Base-by-base conservation (phyloP, 2,329 filamentous ascomycete species). In the Hymenoscyphus albidus region DNA sequence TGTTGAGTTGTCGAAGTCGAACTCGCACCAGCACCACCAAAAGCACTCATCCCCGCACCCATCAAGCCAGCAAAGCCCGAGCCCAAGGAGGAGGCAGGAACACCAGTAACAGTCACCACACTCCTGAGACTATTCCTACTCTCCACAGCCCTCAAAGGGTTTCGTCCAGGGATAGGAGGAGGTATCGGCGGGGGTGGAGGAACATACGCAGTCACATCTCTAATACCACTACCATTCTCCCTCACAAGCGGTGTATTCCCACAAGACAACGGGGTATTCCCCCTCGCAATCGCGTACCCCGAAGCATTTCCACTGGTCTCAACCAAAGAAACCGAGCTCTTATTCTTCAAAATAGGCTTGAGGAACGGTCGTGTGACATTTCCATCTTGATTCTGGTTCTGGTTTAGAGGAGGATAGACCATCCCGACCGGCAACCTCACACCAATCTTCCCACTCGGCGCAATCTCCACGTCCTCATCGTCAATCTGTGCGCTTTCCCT, bases 401-500 rank as follows among this genome's bases (percentile, higher is more conserved):
- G 64, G 27, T 27, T 27, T 14, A 68, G 67, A 54, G 61, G 63
- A 32, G 48, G 40, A 57, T 70, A 67, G 18, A 73, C 51, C 12
- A 70, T 38, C 16, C 67, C 72, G 6, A 74, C 63, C 13, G 71
- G 71, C 40, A 72, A 70, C 10, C 70, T 72, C 6, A 62, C 62
- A 12, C 55, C 51, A 44, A 58, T 63, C 12, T 57, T 38, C 18
- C 65, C 67, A 27, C 48, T 51, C 58, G 67, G 55, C 58, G 61
- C 27, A 39, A 70, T 58, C 38, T 70, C 64, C 2, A 64, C 69
- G 16, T 77, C 76, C 48, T 77, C 75, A 14, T 77, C 78, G 6
- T 80, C 78, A 60, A 84, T 83, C 54, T 85, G 82, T 1, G 83
- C 81, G 9, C 73, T 70, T 70, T 85, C 83, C 48, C 82, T 77